A percentile compares a stretch with the other conserved stretches of the same genome.
phyloP scores from a whole-genome alignment of 1,284 basidiomycete species.

The Ganoderma meredithae region DNA sequence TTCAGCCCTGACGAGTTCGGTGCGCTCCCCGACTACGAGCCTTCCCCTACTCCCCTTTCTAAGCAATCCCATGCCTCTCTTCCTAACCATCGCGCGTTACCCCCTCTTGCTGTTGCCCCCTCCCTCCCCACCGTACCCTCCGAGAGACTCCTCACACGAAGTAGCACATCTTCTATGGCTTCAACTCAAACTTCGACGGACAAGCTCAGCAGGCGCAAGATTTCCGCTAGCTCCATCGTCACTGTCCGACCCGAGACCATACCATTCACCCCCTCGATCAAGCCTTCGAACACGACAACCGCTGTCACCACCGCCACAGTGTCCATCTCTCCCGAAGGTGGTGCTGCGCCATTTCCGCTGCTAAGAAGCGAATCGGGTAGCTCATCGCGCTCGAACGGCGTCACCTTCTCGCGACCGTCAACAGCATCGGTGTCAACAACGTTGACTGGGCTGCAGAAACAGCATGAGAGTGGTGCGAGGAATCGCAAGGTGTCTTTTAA shows the following conservation, averaged over 20 bases:
- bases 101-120: constrained; percentile 60
- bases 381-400: constrained; percentile 48
- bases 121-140: constrained; percentile 68
- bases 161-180: constrained; percentile 30
- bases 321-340: constrained; percentile 49
- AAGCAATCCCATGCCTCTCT: constrained; percentile 43
- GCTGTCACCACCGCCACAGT: constrained; percentile 73
- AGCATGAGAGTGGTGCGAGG: constrained; percentile 50
- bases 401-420: constrained; percentile 69
- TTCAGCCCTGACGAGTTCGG: constrained; percentile 54
- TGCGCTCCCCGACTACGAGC: constrained; percentile 53
- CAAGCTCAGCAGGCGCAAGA: constrained; percentile 51
- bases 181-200: constrained; percentile 39
- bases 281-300: constrained; percentile 68
- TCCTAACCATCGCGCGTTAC: constrained; percentile 49
- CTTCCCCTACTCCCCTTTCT: constrained; percentile 69
- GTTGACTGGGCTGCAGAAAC: constrained; percentile 62
- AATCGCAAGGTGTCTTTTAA: constrained; percentile 48
- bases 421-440: constrained; percentile 56
- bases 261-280: constrained; percentile 50
- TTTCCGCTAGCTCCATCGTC: constrained; percentile 54
- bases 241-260: constrained; percentile 57
- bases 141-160: constrained; percentile 52
- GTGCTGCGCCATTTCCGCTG: constrained; percentile 49
- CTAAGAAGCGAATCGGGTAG: constrained; percentile 53